phyloP scores from a whole-genome alignment of 352 stramenopile genomes.

The Phytophthora europaea region DNA sequence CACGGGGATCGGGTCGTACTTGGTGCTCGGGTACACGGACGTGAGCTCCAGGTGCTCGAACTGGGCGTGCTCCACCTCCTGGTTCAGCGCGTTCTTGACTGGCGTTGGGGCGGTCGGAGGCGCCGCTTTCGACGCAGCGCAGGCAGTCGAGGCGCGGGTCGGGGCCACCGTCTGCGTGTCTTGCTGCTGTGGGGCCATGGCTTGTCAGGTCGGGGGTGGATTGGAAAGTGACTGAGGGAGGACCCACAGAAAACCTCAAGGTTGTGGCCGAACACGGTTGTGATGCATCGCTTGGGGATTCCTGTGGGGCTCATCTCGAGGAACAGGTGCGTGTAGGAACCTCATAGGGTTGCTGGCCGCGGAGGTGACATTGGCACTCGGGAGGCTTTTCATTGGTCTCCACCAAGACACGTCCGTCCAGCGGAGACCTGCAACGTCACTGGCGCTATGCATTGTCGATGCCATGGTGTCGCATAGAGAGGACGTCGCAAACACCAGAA shows the following conservation, averaged over 20 bases:
- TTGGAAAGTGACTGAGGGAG: conserved; percentile 4
- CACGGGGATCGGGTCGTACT: conserved; percentile 6
- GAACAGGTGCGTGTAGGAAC: not conserved
- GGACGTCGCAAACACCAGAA: not conserved
- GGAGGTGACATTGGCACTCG: not conserved
- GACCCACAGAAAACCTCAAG: not conserved
- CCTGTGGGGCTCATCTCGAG: not conserved
- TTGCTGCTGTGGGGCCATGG: conserved; percentile 5
- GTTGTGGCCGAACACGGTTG: not conserved
- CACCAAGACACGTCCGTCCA: not conserved
- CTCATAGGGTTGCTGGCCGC: not conserved
- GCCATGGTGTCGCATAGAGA: not conserved
- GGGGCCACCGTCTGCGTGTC: not conserved
- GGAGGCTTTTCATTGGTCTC: conserved; percentile 1
- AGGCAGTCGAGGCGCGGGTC: not conserved
- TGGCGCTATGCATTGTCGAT: conserved; percentile 1
- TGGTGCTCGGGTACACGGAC: not conserved
- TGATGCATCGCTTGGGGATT: not conserved
- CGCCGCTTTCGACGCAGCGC: not conserved
- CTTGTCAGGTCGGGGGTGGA: not conserved
- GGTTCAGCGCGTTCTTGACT: conserved; percentile 1
- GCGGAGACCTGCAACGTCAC: conserved; percentile 5
- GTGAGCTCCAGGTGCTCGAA: conserved; percentile 6
- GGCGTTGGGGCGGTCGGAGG: not conserved
- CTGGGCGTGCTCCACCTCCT: conserved; percentile 1